Evolutionary conservation across 2,329 filamentous ascomycete genomes (phyloP).

Genomic region (Pestalotiopsis sp.): DNA sequence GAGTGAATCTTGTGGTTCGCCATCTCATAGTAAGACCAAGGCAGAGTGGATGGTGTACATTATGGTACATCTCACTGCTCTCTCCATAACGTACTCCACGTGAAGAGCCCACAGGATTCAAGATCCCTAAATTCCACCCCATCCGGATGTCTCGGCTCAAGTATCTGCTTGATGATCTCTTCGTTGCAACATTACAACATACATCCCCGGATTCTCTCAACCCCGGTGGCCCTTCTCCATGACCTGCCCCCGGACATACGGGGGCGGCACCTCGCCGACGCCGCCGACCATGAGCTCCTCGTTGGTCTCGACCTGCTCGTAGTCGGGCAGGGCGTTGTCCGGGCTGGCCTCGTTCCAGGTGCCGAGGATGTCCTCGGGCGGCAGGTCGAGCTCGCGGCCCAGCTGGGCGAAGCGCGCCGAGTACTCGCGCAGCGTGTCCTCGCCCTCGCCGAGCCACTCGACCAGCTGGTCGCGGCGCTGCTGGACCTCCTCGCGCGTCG

Average conservation of each 20-base stretch:
- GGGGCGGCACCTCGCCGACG: slow-evolving; percentile 30
- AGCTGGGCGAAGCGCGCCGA: slow-evolving; percentile 29
- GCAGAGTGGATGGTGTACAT: neutral
- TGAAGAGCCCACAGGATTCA: neutral
- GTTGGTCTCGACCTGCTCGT: slow-evolving; percentile 25
- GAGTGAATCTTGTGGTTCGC: neutral
- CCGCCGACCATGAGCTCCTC: slow-evolving; percentile 32
- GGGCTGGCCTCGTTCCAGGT: slow-evolving; percentile 30
- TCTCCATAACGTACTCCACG: neutral
- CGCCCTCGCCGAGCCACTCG: slow-evolving; percentile 28
- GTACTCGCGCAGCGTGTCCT: slow-evolving; percentile 31
- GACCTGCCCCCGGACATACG: slow-evolving; percentile 17
- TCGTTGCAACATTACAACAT: neutral
- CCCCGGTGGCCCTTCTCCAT: slow-evolving; percentile 2
- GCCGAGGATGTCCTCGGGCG: slow-evolving; percentile 28
- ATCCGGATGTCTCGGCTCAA: neutral
- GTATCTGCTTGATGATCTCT: neutral
- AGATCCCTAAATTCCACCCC: neutral
- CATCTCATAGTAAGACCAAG: neutral
- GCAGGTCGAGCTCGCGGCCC: slow-evolving; percentile 23
- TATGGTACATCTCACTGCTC: neutral
- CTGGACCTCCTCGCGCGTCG: slow-evolving; percentile 26
- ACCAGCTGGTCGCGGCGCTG: slow-evolving; percentile 27
- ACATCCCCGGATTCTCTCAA: neutral
- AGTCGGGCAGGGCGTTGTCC: slow-evolving; percentile 31